phyloP scores from a whole-genome alignment of 1,284 basidiomycete genomes.

The Tilletia walkeri region DNA sequence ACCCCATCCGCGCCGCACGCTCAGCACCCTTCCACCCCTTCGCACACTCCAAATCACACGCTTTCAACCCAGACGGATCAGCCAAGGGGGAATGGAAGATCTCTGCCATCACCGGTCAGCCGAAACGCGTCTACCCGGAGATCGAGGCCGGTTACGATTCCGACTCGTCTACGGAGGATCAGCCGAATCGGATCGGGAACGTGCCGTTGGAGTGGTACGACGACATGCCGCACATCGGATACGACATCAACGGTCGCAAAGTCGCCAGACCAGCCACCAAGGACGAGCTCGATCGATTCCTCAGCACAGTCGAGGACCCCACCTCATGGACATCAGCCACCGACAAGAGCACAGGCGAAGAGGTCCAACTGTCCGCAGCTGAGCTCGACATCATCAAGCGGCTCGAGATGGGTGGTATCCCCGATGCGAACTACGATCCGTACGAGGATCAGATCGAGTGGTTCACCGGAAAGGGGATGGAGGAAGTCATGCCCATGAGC shows the following conservation, averaged over 20 bases:
- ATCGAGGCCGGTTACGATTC: slow-evolving; percentile 96
- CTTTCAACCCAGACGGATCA: slow-evolving; percentile 52
- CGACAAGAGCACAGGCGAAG: slow-evolving; percentile 81
- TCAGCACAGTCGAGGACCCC: slow-evolving; percentile 88
- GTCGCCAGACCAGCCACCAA: slow-evolving; percentile 90
- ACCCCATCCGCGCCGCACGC: slow-evolving; percentile 29
- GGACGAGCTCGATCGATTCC: slow-evolving; percentile 96
- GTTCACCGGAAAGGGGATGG: slow-evolving; percentile 94
- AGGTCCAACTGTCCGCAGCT: slow-evolving; percentile 81
- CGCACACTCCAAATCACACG: background rate
- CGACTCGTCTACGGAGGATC: slow-evolving; percentile 93
- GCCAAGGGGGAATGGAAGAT: slow-evolving; percentile 59
- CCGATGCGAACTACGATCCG: slow-evolving; percentile 74
- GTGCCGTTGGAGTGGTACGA: slow-evolving; percentile 99
- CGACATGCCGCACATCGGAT: slow-evolving; percentile 98
- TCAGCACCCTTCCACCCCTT: slow-evolving; percentile 6
- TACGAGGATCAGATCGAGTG: slow-evolving; percentile 92
- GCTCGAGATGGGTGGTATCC: slow-evolving; percentile 84
- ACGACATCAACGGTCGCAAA: slow-evolving; percentile 90
- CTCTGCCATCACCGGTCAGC: slow-evolving; percentile 80
- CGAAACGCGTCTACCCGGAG: slow-evolving; percentile 81
- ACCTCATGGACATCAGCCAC: slow-evolving; percentile 89
- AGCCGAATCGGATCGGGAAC: slow-evolving; percentile 89
- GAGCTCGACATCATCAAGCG: slow-evolving; percentile 93
- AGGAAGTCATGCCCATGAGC: slow-evolving; percentile 87